These are phyloP conservation scores for Lojkania enalia DNA, from an alignment of 2,329 filamentous ascomycete genomes.

Conservation along the genomic window DNA sequence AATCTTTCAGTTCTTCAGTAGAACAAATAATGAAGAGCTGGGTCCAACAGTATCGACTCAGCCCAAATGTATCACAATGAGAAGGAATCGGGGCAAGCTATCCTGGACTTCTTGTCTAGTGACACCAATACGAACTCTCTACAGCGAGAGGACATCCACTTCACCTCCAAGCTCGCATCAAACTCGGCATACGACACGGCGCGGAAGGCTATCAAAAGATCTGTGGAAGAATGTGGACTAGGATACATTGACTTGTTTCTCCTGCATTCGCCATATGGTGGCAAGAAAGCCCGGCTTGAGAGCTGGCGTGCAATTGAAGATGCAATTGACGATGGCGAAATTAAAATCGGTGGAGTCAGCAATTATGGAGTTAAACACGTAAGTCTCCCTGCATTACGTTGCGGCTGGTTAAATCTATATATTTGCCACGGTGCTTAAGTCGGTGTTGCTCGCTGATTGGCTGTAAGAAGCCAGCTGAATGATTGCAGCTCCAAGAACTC, in stretches of 20 bases:
- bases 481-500: slow-evolving; percentile 66
- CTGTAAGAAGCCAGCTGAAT: slow-evolving; percentile 18
- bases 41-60: slow-evolving; percentile 54
- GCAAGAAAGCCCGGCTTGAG: slow-evolving; percentile 66
- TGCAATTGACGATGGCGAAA: slow-evolving; percentile 71
- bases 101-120: slow-evolving; percentile 59
- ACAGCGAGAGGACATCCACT: slow-evolving; percentile 72
- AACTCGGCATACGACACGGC: slow-evolving; percentile 70
- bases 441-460: background rate
- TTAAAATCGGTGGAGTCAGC: slow-evolving; percentile 72
- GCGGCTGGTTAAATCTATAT: background rate
- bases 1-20: slow-evolving; percentile 14
- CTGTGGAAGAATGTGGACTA: slow-evolving; percentile 66
- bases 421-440: background rate
- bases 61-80: slow-evolving; percentile 74
- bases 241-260: slow-evolving; percentile 81
- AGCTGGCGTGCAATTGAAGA: slow-evolving; percentile 80
- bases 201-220: slow-evolving; percentile 66
- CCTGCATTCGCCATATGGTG: slow-evolving; percentile 78
- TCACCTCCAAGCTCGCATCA: slow-evolving; percentile 75
- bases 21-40: slow-evolving; percentile 24
- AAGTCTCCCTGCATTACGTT: slow-evolving; percentile 35
- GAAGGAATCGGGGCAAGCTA: slow-evolving; percentile 67
- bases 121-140: slow-evolving; percentile 55
- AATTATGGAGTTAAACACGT: slow-evolving; percentile 79